Conservation (phyloP, 1,284 basidiomycete genomes). For the Malassezia caprae region DNA sequence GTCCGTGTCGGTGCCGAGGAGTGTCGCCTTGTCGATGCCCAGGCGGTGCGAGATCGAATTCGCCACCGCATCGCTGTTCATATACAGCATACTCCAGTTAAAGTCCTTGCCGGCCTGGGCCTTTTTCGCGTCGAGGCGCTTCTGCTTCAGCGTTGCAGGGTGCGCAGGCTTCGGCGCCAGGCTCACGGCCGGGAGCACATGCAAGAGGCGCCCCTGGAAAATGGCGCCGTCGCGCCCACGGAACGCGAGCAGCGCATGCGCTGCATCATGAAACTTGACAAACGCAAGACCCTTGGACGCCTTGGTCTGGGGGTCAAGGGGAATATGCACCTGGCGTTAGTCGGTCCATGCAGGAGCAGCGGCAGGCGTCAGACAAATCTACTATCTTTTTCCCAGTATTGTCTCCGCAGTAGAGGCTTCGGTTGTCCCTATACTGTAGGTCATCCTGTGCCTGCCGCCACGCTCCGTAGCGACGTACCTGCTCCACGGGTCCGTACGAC, state of each 20-base stretch:
- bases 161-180: slow-evolving; percentile 45
- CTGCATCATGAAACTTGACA: slow-evolving; percentile 61
- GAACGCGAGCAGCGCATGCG: slow-evolving; percentile 66
- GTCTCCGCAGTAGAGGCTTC: slow-evolving; percentile 30
- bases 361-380: slow-evolving; percentile 23
- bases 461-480: slow-evolving; percentile 38
- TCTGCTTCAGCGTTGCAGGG: slow-evolving; percentile 52
- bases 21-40: slow-evolving; percentile 71
- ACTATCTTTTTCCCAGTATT: slow-evolving; percentile 47
- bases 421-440: slow-evolving; percentile 46
- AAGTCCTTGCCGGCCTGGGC: slow-evolving; percentile 69
- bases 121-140: slow-evolving; percentile 60
- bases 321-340: slow-evolving; percentile 64
- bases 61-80: slow-evolving; percentile 88
- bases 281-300: slow-evolving; percentile 65
- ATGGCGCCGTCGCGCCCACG: slow-evolving; percentile 69
- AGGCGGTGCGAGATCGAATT: slow-evolving; percentile 71
- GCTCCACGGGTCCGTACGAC: slow-evolving; percentile 60
- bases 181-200: slow-evolving; percentile 74
- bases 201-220: slow-evolving; percentile 83
- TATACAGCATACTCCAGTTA: slow-evolving; percentile 91
- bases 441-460: slow-evolving; percentile 25
- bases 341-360: slow-evolving; percentile 15
- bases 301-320: slow-evolving; percentile 60
- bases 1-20: slow-evolving; percentile 56